Evolutionary conservation across 768 basidiomycete genomes (phyloP), one percentile per base, ranked within the genome.

Genomic region (Phylloporus sp.): DNA sequence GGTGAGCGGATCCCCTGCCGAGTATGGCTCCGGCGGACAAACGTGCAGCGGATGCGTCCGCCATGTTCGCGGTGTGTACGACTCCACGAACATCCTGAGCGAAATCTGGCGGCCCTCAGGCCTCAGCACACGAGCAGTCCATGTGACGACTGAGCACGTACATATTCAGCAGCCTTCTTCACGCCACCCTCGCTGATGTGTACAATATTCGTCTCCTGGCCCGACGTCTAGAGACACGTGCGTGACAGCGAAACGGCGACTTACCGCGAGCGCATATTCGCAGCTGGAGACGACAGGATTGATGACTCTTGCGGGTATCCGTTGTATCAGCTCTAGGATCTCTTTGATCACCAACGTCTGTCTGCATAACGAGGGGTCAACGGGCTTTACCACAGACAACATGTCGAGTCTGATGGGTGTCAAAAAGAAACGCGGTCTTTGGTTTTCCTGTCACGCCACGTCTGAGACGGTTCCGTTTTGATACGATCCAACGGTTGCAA

Each of bases 41-140:
- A 91, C 75, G 62, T 94, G 91, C 34, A 93, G 72, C 5, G 77
- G 59, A 16, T 69, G 68, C 1, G 81, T 84, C 31, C 86, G 81
- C 91, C 91, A 94, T 39, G 88, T 85, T 36, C 84, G 80, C 12
- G 91, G 89, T 12, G 82, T 81, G 67, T 94, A 93, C 0, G 80
- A 75, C 67, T 88, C 85, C 1, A 72, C 62, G 35, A 71, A 63
- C 54, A 92, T 73, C 56, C 78, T 81, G 39, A 67, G 66, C 44
- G 76, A 77, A 47, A 92, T 86, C 90, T 91, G 32, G 51, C 1
- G 18, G n/a, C n/a, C n/a, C n/a, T n/a, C 56, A 16, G n/a, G 32
- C 41, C 38, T 57, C 52, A 50, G 16, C 45, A 23, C 15, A 52
- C 31, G 58, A 27, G 47, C 42, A 42, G 15, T 47, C 24, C 43